Evolutionary conservation across 192 early-diverging fungal species (phyloP), one percentile per base, ranked within the genome.

Genomic region (Linnemannia hyalina): DNA sequence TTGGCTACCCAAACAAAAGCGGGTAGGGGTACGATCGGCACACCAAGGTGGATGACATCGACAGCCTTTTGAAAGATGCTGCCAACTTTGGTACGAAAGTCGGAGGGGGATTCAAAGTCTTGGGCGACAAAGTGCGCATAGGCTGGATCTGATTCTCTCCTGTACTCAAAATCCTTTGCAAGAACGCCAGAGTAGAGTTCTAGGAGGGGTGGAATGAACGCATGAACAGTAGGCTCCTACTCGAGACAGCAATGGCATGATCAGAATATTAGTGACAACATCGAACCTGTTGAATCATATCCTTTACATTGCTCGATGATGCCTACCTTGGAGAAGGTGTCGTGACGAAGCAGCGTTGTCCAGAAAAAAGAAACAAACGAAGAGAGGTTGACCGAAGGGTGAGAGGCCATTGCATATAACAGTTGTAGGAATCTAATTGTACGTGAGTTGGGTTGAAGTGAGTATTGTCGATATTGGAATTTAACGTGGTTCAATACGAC

Each of bases 11-110:
- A 86, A 11, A 81, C 15, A 49, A 86, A 68, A 8, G 75, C 84
- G 52, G 80, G 79, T n/a, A 81, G 49, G 1, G 84, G 84, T 20
- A 86, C 65, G n/a, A 86, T 68, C 3, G 80, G 84, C 2, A 86
- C 84, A n/a, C 78, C 79, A 4, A 74, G 65, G 47, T 78, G 79
- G 22, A 86, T 86, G 40, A 86, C 84, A 86, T 86, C 79, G 6
- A 81, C 79, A n/a, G 84, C 84, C 26, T 80, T 80, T 42, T 76
- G 75, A 60, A 86, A 86, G 0, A 63, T 74, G 23, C 74, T 70
- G 8, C 40, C 41, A 23, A 80, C 78, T 46, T 70, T 52, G 9
- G 47, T 63, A 1, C 75, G 70, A 29, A 86, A 86, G 23, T 86
- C 84, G 0, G 79, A 36, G 0, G 47, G 26, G 3, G 84, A 81